These are phyloP conservation scores for Pleurozium schreberi DNA, from an alignment of 225 moss, liverwort and hornwort species.

Conservation along the genomic window DNA sequence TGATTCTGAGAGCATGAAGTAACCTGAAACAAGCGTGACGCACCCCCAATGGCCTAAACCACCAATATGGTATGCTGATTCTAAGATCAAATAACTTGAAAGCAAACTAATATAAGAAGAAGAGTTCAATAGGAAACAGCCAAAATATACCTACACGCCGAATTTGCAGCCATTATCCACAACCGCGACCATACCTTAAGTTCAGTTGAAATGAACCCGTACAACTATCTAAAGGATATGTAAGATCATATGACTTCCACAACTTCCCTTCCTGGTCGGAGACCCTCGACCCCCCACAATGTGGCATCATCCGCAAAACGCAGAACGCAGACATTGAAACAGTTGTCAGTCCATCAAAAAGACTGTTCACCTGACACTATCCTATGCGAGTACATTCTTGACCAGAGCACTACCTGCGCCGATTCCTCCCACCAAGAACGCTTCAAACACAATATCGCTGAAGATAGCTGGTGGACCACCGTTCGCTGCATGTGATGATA, in stretches of 20 bases:
- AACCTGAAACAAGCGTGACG: conserved; percentile 11
- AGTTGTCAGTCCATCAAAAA: conserved; percentile 30
- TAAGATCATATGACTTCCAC: conserved; percentile 3
- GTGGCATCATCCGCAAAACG: conserved; percentile 21
- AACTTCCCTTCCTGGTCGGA: conserved; percentile 22
- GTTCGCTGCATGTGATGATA: conserved; percentile 21
- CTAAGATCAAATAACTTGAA: background rate
- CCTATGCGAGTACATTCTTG: conserved; percentile 24
- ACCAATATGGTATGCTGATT: background rate
- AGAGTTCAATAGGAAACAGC: conserved; percentile 14
- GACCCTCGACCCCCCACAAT: conserved; percentile 5
- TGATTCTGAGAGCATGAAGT: background rate
- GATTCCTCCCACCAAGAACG: conserved; percentile 11
- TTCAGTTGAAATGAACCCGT: conserved; percentile 28
- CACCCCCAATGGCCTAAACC: conserved; percentile 6
- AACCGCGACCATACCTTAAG: conserved; percentile 25
- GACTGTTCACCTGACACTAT: conserved; percentile 40
- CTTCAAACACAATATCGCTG: background rate
- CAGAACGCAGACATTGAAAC: conserved; percentile 34
- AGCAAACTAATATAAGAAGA: conserved; percentile 13
- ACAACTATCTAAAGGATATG: conserved; percentile 27
- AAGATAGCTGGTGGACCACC: conserved; percentile 3
- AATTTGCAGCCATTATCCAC: conserved; percentile 22
- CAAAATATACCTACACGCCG: conserved; percentile 27
- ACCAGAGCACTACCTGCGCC: conserved; percentile 46